Evolutionary conservation across 2,329 filamentous ascomycete genomes (phyloP).

Genomic region (Venturia aucupariae): DNA sequence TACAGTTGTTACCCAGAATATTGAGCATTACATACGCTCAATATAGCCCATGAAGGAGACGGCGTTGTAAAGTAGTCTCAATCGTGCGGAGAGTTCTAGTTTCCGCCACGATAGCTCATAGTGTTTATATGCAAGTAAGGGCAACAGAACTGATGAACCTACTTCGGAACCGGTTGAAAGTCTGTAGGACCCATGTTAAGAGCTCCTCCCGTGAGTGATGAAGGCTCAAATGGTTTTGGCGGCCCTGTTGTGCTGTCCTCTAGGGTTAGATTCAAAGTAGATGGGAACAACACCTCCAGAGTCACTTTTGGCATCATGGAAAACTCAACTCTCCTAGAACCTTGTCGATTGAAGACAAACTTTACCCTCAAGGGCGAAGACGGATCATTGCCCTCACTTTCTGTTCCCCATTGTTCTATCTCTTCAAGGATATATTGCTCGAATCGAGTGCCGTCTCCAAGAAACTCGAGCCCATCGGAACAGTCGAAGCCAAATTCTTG

Average conservation of each 20-base stretch:
- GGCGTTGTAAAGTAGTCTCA: no score
- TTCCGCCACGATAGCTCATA: neutral
- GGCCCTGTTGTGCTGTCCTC: conserved; percentile 14
- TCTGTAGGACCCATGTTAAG: conserved; percentile 25
- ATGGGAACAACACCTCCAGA: conserved; percentile 49
- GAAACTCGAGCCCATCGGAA: neutral
- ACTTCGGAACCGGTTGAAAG: conserved; percentile 15
- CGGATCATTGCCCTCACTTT: neutral
- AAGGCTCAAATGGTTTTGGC: conserved; percentile 21
- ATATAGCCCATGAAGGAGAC: no score
- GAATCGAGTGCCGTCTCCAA: neutral
- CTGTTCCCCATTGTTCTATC: neutral
- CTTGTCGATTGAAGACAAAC: conserved; percentile 40
- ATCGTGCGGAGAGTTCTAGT: no score
- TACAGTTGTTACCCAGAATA: no score
- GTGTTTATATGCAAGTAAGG: neutral
- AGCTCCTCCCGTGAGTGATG: conserved; percentile 28
- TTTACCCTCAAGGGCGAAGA: conserved; percentile 32
- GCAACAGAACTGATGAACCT: neutral
- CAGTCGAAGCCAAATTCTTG: neutral
- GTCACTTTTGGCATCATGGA: conserved; percentile 32
- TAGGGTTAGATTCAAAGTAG: conserved; percentile 38
- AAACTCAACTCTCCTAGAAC: conserved; percentile 30
- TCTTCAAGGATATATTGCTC: neutral
- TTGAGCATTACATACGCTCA: no score